Conservation (phyloP, 2,329 filamentous ascomycete genomes). For the Colletotrichum theobromicola region DNA sequence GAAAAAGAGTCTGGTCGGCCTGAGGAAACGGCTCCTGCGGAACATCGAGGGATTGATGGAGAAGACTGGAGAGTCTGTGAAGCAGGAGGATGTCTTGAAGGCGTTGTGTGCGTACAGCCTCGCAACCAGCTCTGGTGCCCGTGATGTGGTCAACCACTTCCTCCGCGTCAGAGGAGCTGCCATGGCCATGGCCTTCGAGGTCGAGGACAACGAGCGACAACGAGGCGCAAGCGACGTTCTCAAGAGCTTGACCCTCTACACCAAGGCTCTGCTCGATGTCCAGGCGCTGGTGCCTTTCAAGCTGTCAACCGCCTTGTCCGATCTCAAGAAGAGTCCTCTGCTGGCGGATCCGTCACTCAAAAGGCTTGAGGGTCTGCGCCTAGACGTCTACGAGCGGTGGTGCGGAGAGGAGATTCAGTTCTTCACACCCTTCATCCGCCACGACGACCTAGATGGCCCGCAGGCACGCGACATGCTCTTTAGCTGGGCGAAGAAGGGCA, state of each 20-base stretch:
- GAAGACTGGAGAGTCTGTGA: conserved; percentile 58
- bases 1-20: conserved; percentile 65
- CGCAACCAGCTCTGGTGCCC: conserved; percentile 78
- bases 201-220: conserved; percentile 45
- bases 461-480: conserved; percentile 66
- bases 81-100: conserved; percentile 66
- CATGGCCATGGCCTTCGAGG: conserved; percentile 67
- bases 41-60: conserved; percentile 74
- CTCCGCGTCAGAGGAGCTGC: conserved; percentile 74
- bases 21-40: conserved; percentile 68
- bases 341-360: conserved; percentile 74
- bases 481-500: conserved; percentile 67
- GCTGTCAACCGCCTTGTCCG: conserved; percentile 71
- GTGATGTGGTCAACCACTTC: conserved; percentile 81
- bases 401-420: conserved; percentile 82
- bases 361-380: conserved; percentile 70
- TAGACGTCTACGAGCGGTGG: conserved; percentile 82
- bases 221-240: conserved; percentile 57
- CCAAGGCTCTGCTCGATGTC: conserved; percentile 78
- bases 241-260: conserved; percentile 73
- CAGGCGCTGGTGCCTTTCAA: conserved; percentile 76
- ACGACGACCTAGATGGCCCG: conserved; percentile 73
- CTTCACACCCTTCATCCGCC: conserved; percentile 86
- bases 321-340: conserved; percentile 73
- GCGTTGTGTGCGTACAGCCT: conserved; percentile 84